Percentiles rank a stretch among this genome's conserved stretches.
These are phyloP conservation scores for Hanseniaspora lachancei DNA, from an alignment of 805 yeast genomes.

Conservation along the genomic window DNA sequence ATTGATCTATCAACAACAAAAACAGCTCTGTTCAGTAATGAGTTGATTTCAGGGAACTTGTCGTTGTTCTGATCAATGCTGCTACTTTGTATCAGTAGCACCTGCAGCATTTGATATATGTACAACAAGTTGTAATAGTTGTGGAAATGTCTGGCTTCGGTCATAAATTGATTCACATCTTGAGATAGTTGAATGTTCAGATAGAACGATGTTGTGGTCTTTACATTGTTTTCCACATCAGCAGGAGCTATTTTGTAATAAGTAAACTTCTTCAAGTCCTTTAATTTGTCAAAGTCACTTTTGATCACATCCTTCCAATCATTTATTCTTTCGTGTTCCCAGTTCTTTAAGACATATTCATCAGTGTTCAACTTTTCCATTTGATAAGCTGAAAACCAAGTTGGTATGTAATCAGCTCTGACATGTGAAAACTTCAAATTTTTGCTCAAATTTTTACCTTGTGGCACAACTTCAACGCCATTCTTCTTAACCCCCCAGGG, in stretches of 20 bases:
- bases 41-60: conserved; percentile 45
- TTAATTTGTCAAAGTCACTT: conserved; percentile 29
- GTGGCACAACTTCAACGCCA: conserved; percentile 63
- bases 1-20: conserved; percentile 70
- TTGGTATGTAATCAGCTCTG: conserved; percentile 71
- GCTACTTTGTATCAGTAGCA: conserved; percentile 2
- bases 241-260: conserved; percentile 42
- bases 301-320: conserved; percentile 42
- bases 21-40: conserved; percentile 61
- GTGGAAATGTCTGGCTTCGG: neutral
- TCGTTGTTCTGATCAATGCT: conserved; percentile 10
- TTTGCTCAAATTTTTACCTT: conserved; percentile 38
- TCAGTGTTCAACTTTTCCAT: conserved; percentile 40
- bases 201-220: conserved; percentile 38
- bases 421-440: conserved; percentile 58
- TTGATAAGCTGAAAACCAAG: conserved; percentile 42
- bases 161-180: conserved; percentile 59
- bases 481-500: conserved; percentile 48
- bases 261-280: conserved; percentile 28
- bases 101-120: conserved; percentile 8
- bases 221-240: conserved; percentile 27
- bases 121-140: conserved; percentile 7
- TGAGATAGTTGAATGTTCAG: conserved; percentile 59
- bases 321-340: conserved; percentile 26
- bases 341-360: conserved; percentile 27